Evolutionary conservation across 1,139 yeast species (phyloP), one percentile per base, ranked within the genome.

Genomic region (Eremothecium sinecaudum): DNA sequence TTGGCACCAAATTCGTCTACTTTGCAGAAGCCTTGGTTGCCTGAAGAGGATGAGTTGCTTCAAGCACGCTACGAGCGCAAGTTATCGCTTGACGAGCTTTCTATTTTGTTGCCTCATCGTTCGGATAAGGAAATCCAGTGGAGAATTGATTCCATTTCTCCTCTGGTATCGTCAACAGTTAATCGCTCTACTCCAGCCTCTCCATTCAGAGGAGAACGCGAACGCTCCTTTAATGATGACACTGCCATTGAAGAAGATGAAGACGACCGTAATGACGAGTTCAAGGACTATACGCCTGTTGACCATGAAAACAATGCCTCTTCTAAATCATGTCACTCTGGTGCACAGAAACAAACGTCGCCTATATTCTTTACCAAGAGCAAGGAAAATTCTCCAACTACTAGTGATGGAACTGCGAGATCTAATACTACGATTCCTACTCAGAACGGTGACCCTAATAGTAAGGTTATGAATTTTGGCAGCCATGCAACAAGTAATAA

Each of bases 21-120:
- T 15, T 12, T 30, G 9, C 10, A 27, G 10, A 27, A 30, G 17
- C 33, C 43, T 9, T 61, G 66, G 66, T 45, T 60, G 0, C 27
- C 70, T 1, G 71, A 72, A 58, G 94, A 82, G 45, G 94, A 84
- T 56, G 90, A 80, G 50, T 75, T 79, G 40, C 61, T 84, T 36
- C 63, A 71, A 33, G 68, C 73, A 38, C 66, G 87, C 34, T 63
- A 71, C 27, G 66, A 64, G 44, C 56, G 75, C 38, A 81, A 79
- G 40, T 61, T 84, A 22, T 69, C 81, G 21, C 69, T 80, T 47
- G 82, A 81, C 10, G 94, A 84, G 55, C 63, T 84, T 29, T 72
- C 81, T 8, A 75, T 83, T 25, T 59, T 83, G 33, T 63, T 84
- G 31, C 87, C 90, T 4, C 73, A 71, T 41, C 68, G 84, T 42